These are phyloP conservation scores for Pisolithus orientalis DNA, from an alignment of 768 basidiomycete species.

Conservation along the genomic window DNA sequence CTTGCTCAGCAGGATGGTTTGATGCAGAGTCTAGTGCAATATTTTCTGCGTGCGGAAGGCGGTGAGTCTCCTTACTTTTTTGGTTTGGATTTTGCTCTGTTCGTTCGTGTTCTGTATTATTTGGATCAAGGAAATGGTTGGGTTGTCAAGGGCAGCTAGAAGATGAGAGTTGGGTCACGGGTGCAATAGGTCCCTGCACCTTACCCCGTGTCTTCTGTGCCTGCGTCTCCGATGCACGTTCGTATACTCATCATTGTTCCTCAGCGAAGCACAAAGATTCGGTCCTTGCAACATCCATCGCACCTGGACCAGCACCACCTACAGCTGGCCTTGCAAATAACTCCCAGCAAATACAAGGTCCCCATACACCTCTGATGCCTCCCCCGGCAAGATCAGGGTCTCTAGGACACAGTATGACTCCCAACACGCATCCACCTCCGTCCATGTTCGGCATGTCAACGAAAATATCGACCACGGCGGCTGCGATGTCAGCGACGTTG, in stretches of 20 bases:
- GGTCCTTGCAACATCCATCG: neutral
- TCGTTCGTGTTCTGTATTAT: conserved; percentile 8
- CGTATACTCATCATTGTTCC: neutral
- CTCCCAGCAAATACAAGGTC: conserved; percentile 2
- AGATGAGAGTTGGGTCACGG: too few species aligned
- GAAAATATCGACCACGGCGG: conserved; percentile 8
- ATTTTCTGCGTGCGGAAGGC: conserved; percentile 69
- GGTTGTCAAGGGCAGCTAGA: too few species aligned
- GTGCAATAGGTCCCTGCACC: too few species aligned
- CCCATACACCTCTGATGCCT: conserved; percentile 7
- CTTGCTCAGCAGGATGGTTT: conserved; percentile 82
- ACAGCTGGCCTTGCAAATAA: conserved; percentile 2
- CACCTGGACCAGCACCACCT: conserved; percentile 6
- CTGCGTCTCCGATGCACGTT: too few species aligned
- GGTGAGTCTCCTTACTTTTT: conserved; percentile 30
- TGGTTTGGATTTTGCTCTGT: conserved; percentile 26
- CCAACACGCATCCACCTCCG: conserved; percentile 26
- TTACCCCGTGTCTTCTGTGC: too few species aligned
- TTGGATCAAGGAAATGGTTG: too few species aligned
- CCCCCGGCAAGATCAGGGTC: conserved; percentile 12
- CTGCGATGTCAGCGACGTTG: conserved; percentile 10
- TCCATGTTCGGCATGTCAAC: conserved; percentile 12
- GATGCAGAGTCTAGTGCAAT: conserved; percentile 76
- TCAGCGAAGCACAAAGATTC: conserved; percentile 22
- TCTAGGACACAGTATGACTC: conserved; percentile 24